These are phyloP conservation scores for Mucor indicus DNA, from an alignment of 371 early-diverging fungal species.

Conservation along the genomic window DNA sequence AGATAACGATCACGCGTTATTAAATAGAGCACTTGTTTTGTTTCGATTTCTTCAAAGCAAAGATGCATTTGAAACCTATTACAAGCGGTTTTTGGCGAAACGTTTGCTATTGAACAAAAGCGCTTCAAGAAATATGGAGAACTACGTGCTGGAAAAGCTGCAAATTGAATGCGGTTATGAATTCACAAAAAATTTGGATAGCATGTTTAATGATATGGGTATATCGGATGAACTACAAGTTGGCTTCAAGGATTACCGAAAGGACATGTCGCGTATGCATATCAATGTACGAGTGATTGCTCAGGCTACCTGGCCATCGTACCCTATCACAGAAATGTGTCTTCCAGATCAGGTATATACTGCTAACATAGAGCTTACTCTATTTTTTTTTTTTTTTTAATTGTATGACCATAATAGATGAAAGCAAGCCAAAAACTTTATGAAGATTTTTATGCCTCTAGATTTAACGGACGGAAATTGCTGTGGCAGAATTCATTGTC, in stretches of 20 bases:
- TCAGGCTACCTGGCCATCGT: slow-evolving; percentile 88
- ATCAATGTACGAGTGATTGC: slow-evolving; percentile 81
- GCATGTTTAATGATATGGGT: slow-evolving; percentile 91
- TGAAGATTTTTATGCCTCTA: slow-evolving; percentile 69
- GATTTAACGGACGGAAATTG: slow-evolving; percentile 76
- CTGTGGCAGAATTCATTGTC: slow-evolving; percentile 86
- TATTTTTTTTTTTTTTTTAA: not conserved
- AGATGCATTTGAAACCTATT: slow-evolving; percentile 95
- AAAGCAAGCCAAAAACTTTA: slow-evolving; percentile 62
- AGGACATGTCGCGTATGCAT: slow-evolving; percentile 48
- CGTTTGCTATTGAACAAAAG: slow-evolving; percentile 78
- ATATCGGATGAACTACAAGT: slow-evolving; percentile 67
- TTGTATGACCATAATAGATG: too few species aligned
- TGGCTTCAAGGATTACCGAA: slow-evolving; percentile 35
- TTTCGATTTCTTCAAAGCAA: slow-evolving; percentile 92
- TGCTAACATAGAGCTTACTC: not conserved
- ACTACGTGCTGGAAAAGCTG: slow-evolving; percentile 77
- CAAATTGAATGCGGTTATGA: slow-evolving; percentile 86
- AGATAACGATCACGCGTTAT: slow-evolving; percentile 39
- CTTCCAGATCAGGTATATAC: slow-evolving; percentile 67
- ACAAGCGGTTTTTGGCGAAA: slow-evolving; percentile 87
- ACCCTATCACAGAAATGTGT: slow-evolving; percentile 60
- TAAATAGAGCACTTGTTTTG: slow-evolving; percentile 76
- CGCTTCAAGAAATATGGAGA: slow-evolving; percentile 80
- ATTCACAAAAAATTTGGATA: slow-evolving; percentile 88